These are phyloP conservation scores for Talaromyces pinophilus DNA, from an alignment of 2,329 filamentous ascomycete genomes.

Conservation along the genomic window DNA sequence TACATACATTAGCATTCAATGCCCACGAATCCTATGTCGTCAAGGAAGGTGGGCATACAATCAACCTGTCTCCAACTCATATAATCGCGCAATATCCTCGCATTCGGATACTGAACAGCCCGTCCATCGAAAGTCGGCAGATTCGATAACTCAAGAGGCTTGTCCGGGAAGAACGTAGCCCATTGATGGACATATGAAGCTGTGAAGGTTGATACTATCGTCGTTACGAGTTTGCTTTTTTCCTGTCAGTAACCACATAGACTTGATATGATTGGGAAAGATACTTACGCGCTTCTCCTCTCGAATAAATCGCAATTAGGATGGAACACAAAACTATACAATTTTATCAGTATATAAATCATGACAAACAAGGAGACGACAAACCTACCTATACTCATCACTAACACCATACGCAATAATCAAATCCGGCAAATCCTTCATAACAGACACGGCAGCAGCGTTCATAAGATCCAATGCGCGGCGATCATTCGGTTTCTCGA, in stretches of 20 bases:
- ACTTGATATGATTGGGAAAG: no score
- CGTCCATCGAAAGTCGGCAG: conserved; percentile 91
- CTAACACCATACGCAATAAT: conserved; percentile 89
- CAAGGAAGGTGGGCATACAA: conserved; percentile 49
- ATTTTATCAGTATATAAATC: background rate
- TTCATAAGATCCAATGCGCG: conserved; percentile 94
- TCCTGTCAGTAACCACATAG: background rate
- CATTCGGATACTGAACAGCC: conserved; percentile 83
- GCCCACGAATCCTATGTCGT: no score
- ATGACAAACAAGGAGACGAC: background rate
- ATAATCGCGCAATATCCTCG: conserved; percentile 84
- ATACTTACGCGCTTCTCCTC: conserved; percentile 69
- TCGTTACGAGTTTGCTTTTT: conserved; percentile 81
- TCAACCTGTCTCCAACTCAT: conserved; percentile 97
- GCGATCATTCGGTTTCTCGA: conserved; percentile 89
- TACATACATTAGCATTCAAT: background rate
- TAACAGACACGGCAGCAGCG: conserved; percentile 78
- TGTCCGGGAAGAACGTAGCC: conserved; percentile 72
- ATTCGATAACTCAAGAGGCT: conserved; percentile 64
- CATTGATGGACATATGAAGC: conserved; percentile 85
- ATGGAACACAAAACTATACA: conserved; percentile 78
- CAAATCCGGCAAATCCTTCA: conserved; percentile 81
- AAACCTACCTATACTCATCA: conserved; percentile 76
- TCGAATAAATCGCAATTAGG: conserved; percentile 82
- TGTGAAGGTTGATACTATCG: conserved; percentile 89